phyloP scores from a whole-genome alignment of 306 rosid genomes.

The Leucaena leucocephala region DNA sequence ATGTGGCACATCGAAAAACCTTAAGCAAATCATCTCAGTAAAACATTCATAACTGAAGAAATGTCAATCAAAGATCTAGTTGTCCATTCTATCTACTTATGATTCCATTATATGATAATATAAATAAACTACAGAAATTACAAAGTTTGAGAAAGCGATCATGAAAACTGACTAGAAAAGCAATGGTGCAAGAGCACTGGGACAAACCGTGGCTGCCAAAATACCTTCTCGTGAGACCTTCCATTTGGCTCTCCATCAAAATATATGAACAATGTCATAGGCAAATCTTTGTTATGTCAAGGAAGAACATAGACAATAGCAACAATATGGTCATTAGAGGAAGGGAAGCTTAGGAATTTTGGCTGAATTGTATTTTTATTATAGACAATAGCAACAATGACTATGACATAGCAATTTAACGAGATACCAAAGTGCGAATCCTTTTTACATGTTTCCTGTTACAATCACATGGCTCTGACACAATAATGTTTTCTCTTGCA shows the following conservation, averaged over 20 bases:
- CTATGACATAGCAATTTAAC: neutral
- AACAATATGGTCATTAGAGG: conserved; percentile 21
- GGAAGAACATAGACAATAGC: conserved; percentile 30
- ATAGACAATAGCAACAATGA: neutral
- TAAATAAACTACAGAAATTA: conserved; percentile 8
- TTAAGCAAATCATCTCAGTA: neutral
- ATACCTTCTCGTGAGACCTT: conserved; percentile 18
- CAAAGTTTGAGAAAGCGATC: conserved; percentile 24
- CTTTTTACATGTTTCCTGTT: neutral
- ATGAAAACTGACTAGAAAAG: conserved; percentile 28
- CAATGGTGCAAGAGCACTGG: conserved; percentile 27
- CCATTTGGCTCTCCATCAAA: conserved; percentile 51
- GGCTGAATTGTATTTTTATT: conserved; percentile 23
- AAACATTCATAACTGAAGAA: neutral
- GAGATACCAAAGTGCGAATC: neutral
- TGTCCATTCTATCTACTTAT: conserved; percentile 6
- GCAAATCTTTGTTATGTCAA: conserved; percentile 77
- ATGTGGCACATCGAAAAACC: neutral
- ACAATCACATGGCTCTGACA: neutral
- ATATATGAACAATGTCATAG: conserved; percentile 90
- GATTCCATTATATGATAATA: neutral
- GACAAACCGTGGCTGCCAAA: conserved; percentile 11
- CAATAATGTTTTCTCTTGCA: neutral
- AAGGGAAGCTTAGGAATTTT: neutral
- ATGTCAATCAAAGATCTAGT: neutral